Evolutionary conservation across 768 basidiomycete genomes (phyloP), one percentile per base, ranked within the genome.

Genomic region (Clitopilus passeckerianus): DNA sequence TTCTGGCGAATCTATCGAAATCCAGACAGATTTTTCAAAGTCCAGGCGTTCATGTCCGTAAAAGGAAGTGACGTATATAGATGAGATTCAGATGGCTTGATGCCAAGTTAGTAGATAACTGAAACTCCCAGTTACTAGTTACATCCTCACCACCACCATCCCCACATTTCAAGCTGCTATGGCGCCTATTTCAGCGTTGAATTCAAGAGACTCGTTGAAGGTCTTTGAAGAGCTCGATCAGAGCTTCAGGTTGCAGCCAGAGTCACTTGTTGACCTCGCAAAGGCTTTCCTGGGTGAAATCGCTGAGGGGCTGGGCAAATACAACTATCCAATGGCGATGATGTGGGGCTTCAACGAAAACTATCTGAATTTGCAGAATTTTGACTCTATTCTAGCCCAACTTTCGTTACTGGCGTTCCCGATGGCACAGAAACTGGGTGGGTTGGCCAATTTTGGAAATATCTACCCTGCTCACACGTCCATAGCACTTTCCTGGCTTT

Each of bases 361-460:
- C 1, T 58, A 41, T n/a, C 20, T 41, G 33, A 16, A 50, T 43
- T 6, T 41, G 30, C 37, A 24, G 54, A 55, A 59, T 59, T 59
- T 68, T 30, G 69, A 60, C 43, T 24, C 22, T 27, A 35, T 58
- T 23, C 14, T 65, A 95, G 93, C 64, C 97, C 97, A 6, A 91
- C 93, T 9, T 99, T 93, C 74, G 93, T 98, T 44, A 93, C 91
- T n/a, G 89, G 89, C 55, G 93, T 97, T 23, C 97, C 97, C 50
- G 83, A 97, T 72, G 97, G 97, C 52, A 85, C 87, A 54, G 97
- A 99, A 74, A 90, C 85, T 59, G 97, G 97, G 93, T 94, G 73
- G 67, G 84, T 50, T 12, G 37, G n/a, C 12, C 37, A n/a, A 50
- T 22, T 10, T 10, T n/a, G 16, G 22, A 50, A 18, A 18, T 50